Evolutionary conservation across 192 early-diverging fungal species (phyloP).

Genomic region (Linnemannia zychae): DNA sequence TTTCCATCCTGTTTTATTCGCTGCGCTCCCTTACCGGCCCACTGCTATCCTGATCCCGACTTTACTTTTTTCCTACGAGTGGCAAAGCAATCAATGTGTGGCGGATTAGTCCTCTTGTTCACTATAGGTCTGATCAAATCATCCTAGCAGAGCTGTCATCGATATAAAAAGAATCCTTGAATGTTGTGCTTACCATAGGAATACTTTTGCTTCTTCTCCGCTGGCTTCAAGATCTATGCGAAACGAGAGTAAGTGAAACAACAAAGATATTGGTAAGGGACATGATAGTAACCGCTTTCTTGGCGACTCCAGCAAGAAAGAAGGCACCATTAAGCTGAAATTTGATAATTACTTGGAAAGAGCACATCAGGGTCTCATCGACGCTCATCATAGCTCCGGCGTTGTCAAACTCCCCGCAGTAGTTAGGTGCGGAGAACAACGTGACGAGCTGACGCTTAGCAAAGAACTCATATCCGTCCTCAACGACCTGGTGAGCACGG

Average conservation of each 20-base stretch:
- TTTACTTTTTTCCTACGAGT: slow-evolving; percentile 3
- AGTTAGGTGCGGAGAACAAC: slow-evolving; percentile 97
- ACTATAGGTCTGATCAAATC: background rate
- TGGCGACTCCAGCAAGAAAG: background rate
- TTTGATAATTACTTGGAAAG: slow-evolving; percentile 71
- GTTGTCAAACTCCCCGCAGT: slow-evolving; percentile 94
- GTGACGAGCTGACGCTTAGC: slow-evolving; percentile 96
- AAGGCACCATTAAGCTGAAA: background rate
- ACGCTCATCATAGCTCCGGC: slow-evolving; percentile 93
- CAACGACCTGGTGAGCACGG: slow-evolving; percentile 98
- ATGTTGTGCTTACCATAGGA: slow-evolving; percentile 20
- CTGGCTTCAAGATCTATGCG: slow-evolving; percentile 42
- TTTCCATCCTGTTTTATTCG: background rate
- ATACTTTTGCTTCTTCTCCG: slow-evolving; percentile 49
- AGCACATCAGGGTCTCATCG: slow-evolving; percentile 88
- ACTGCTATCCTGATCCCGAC: background rate
- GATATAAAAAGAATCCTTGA: background rate
- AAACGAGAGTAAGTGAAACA: background rate
- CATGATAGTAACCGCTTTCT: background rate
- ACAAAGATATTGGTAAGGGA: background rate
- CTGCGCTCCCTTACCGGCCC: slow-evolving; percentile 1
- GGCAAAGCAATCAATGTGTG: background rate
- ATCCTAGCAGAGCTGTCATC: background rate
- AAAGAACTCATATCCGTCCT: slow-evolving; percentile 99
- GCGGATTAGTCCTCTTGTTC: background rate